Conservation (phyloP, 2,329 filamentous ascomycete genomes). For the Aspergillus unguis region DNA sequence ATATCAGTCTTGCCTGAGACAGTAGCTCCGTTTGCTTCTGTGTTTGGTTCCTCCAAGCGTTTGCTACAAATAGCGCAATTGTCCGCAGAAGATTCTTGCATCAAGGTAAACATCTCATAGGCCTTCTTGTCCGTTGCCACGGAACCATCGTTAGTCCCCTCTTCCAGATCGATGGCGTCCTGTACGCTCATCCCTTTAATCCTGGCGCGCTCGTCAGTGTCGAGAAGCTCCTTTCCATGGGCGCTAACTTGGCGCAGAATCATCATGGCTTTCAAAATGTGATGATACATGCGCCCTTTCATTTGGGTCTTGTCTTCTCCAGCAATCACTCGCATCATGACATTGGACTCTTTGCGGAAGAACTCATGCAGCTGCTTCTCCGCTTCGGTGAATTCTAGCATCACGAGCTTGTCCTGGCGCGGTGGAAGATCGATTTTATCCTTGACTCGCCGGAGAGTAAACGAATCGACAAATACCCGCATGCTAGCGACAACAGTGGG, state of each 20-base stretch:
- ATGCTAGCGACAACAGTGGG: constrained; percentile 75
- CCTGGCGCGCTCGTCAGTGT: constrained; percentile 74
- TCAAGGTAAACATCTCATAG: constrained; percentile 79
- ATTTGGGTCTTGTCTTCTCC: constrained; percentile 63
- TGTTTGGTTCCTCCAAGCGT: constrained; percentile 55
- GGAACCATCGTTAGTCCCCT: constrained; percentile 62
- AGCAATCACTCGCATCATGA: constrained; percentile 73
- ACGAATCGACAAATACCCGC: constrained; percentile 85
- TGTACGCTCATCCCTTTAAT: constrained; percentile 78
- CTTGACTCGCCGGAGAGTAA: constrained; percentile 86
- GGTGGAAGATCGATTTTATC: constrained; percentile 81
- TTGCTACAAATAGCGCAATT: constrained; percentile 67
- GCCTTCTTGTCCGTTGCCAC: constrained; percentile 66
- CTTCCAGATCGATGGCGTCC: constrained; percentile 85
- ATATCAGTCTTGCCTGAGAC: constrained; percentile 44
- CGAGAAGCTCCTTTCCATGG: constrained; percentile 87
- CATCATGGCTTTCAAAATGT: constrained; percentile 87
- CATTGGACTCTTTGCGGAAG: constrained; percentile 76
- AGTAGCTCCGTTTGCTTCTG: constrained; percentile 52
- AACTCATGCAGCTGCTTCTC: constrained; percentile 78
- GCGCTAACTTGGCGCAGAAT: constrained; percentile 87
- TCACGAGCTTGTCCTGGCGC: constrained; percentile 68
- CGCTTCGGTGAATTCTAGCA: constrained; percentile 69
- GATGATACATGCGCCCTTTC: constrained; percentile 84
- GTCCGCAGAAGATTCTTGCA: constrained; percentile 77